Evolutionary conservation across 192 early-diverging fungal species (phyloP).

Genomic region (Podila epigama): DNA sequence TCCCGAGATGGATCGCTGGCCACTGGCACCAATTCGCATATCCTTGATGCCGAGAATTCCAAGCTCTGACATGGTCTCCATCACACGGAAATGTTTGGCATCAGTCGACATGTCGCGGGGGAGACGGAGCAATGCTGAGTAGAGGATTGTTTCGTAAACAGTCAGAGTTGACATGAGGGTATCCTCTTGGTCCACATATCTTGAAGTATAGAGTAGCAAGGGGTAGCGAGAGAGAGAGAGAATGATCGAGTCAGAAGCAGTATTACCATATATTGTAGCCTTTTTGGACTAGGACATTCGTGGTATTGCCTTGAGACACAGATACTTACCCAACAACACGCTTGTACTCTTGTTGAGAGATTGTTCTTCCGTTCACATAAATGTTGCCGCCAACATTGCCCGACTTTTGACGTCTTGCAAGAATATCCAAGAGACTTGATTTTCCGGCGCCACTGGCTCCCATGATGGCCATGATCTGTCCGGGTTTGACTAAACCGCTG

Average conservation of each 20-base stretch:
- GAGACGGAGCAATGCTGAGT: constrained; percentile 86
- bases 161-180: constrained; percentile 85
- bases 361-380: constrained; percentile 75
- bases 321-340: constrained; percentile 72
- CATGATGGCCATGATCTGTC: constrained; percentile 94
- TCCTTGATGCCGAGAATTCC: constrained; percentile 86
- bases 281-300: no score
- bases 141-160: constrained; percentile 90
- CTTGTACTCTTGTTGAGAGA: constrained; percentile 72
- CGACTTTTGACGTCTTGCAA: constrained; percentile 79
- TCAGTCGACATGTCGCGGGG: constrained; percentile 73
- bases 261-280: no score
- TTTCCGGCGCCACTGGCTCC: constrained; percentile 95
- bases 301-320: no score
- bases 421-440: constrained; percentile 89
- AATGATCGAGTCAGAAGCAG: no score
- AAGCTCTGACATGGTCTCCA: constrained; percentile 85
- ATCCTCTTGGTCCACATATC: constrained; percentile 95
- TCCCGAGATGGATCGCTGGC: constrained; percentile 83
- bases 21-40: constrained; percentile 75
- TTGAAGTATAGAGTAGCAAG: not conserved
- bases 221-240: not conserved
- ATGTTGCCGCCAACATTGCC: constrained; percentile 77
- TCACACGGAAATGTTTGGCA: constrained; percentile 76
- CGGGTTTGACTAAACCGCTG: constrained; percentile 79